Percentiles rank a stretch among this genome's conserved stretches.
phyloP scores from a whole-genome alignment of 768 basidiomycete species.

The Russula lepida region DNA sequence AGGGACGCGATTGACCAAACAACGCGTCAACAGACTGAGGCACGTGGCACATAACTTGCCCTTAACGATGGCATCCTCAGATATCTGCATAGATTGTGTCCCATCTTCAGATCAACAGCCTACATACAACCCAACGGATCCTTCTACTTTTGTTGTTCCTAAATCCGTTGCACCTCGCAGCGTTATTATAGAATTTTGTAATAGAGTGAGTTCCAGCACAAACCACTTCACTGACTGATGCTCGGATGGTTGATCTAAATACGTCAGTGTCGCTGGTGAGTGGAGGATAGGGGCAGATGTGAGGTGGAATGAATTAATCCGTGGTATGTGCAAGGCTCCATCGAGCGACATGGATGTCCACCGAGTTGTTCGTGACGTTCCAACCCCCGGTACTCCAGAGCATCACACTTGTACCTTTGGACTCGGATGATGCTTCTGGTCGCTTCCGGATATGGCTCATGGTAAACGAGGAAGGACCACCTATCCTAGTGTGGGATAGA shows the following conservation, averaged over 20 bases:
- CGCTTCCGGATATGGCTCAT: constrained; percentile 87
- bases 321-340: constrained; percentile 58
- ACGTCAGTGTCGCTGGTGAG: constrained; percentile 69
- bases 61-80: neutral
- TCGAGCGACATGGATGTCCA: constrained; percentile 88
- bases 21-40: constrained; percentile 40
- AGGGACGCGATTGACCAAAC: constrained; percentile 29
- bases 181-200: constrained; percentile 88
- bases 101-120: neutral
- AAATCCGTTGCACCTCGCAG: constrained; percentile 39
- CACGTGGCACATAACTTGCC: constrained; percentile 10
- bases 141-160: constrained; percentile 50
- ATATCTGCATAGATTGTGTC: neutral
- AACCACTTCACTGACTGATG: constrained; percentile 1
- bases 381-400: constrained; percentile 62
- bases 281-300: neutral
- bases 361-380: constrained; percentile 87
- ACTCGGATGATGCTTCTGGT: constrained; percentile 75
- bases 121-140: constrained; percentile 31
- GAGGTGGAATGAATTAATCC: neutral
- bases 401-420: constrained; percentile 67
- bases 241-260: neutral
- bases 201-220: constrained; percentile 50
- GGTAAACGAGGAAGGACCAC: constrained; percentile 27
- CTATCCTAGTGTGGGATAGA: constrained; percentile 74